Percentiles rank a stretch among this genome's conserved stretches.
These are phyloP conservation scores for Ligustrum vulgare DNA, from an alignment of 257 asterid species.

Conservation along the genomic window DNA sequence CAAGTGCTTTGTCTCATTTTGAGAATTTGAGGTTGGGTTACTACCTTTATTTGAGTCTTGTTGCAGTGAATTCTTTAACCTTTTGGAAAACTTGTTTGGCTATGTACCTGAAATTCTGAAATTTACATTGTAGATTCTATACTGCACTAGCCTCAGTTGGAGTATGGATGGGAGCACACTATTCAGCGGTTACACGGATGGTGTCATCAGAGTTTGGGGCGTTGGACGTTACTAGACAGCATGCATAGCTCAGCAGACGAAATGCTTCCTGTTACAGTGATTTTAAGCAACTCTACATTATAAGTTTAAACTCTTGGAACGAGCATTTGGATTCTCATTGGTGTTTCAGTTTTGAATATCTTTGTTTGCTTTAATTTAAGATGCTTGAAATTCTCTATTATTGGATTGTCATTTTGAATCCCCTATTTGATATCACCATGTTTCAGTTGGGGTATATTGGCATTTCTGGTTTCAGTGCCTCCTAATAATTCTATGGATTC, in stretches of 20 bases:
- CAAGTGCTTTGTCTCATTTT: neutral
- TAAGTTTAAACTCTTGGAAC: constrained; percentile 24
- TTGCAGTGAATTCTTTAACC: neutral
- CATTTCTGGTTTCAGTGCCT: neutral
- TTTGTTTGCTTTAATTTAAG: neutral
- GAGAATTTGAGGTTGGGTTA: neutral
- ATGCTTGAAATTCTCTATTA: neutral
- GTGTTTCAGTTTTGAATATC: constrained; percentile 39
- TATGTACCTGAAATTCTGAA: neutral
- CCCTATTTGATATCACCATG: neutral
- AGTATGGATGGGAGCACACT: constrained; percentile 92
- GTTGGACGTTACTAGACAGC: constrained; percentile 61
- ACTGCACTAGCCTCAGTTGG: constrained; percentile 92
- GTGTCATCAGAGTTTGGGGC: constrained; percentile 89
- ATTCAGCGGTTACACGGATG: constrained; percentile 92
- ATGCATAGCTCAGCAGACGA: constrained; percentile 8
- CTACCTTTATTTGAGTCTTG: neutral
- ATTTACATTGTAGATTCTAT: constrained; percentile 49
- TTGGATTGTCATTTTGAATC: neutral
- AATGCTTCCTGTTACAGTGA: constrained; percentile 11
- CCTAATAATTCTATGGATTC: too few species aligned
- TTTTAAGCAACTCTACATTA: constrained; percentile 11
- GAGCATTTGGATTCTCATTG: constrained; percentile 29
- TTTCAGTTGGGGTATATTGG: neutral
- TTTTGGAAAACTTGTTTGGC: neutral